Base-by-base conservation (phyloP, 768 basidiomycete species). In the Pleurotus tuber-regium region DNA sequence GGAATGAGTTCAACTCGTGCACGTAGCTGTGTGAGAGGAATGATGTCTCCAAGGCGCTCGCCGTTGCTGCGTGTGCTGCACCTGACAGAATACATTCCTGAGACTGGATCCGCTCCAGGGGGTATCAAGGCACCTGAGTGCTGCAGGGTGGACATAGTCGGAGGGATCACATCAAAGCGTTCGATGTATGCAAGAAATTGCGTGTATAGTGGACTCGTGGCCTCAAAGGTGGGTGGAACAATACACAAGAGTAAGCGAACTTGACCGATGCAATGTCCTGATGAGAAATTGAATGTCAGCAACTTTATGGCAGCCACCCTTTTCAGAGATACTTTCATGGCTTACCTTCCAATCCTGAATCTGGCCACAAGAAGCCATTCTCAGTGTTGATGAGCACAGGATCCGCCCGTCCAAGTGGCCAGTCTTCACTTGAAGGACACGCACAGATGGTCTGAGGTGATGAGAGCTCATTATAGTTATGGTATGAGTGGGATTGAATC, bases 401-500 rank as follows among this genome's bases (percentile, higher is more conserved):
- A 36, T 66, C 61, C 50, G 44, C 61, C 7, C 41, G 31, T 3
- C 66, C 63, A 42, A 43, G 50, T 3, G 56, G 61, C 61, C 57
- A 60, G n/a, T 55, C 50, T 10, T 23, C 21, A 6, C 41, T 42
- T 4, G 53, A 58, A 9, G 66, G 67, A 2, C 11, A 43, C 2
- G 54, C 62, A 33, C 63, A 59, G 9, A 70, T 30, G 1, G 57
- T 64, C 36, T 59, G 48, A 11, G 58, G 44, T 14, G 62, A 57
- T 7, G 62, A 29, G 6, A 59, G 49, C 3, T 49, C 40, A 30
- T 63, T 39, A 2, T 61, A 54, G 19, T 55, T 30, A 28, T 65
- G 60, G 35, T 60, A 66, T 1, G 59, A 50, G 31, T 30, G 63
- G 6, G 55, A 41, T 43, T 71, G 68, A 23, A 67, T 43, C 1